A percentile compares a stretch with the other conserved stretches of the same genome.
Evolutionary conservation across 108 stramenopile species (phyloP).

Genomic region (Fistulifera pelliculosa): DNA sequence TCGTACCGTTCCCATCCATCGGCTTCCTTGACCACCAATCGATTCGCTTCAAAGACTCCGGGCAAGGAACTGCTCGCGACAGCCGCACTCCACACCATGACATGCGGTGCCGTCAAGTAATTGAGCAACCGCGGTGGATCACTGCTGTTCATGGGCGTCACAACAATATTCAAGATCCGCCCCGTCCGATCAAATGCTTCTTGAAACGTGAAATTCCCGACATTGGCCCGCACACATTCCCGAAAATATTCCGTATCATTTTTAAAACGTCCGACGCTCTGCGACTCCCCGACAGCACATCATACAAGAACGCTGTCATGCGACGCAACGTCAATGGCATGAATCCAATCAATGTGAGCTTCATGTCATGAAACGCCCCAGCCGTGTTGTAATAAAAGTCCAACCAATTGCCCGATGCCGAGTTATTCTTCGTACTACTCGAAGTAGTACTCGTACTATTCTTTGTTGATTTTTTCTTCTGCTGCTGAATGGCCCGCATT

Average conservation of each 20-base stretch:
- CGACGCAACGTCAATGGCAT: conserved; percentile 57
- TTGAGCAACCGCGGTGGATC: conserved; percentile 92
- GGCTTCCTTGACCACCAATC: conserved; percentile 91
- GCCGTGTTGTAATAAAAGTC: conserved; percentile 41
- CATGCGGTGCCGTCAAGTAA: conserved; percentile 97
- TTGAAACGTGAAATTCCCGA: conserved; percentile 94
- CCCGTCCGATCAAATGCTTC: conserved; percentile 98
- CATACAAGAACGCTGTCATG: conserved; percentile 54
- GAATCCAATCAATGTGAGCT: conserved; percentile 63
- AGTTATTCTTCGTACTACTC: background rate
- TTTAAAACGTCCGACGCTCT: conserved; percentile 80
- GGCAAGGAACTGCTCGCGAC: conserved; percentile 93
- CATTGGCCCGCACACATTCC: conserved; percentile 60
- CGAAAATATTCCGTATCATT: conserved; percentile 92
- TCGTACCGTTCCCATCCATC: conserved; percentile 87
- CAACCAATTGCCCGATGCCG: conserved; percentile 2
- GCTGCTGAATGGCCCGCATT: conserved; percentile 2
- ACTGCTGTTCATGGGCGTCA: conserved; percentile 85
- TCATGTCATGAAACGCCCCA: conserved; percentile 50
- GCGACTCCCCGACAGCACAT: conserved; percentile 60
- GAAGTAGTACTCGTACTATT: background rate
- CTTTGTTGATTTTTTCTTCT: too few species aligned
- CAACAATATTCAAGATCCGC: conserved; percentile 95
- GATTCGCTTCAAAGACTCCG: conserved; percentile 93
- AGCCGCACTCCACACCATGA: conserved; percentile 93